Conservation (phyloP, 352 stramenopile genomes). For the Phytopythium mirpurense region DNA sequence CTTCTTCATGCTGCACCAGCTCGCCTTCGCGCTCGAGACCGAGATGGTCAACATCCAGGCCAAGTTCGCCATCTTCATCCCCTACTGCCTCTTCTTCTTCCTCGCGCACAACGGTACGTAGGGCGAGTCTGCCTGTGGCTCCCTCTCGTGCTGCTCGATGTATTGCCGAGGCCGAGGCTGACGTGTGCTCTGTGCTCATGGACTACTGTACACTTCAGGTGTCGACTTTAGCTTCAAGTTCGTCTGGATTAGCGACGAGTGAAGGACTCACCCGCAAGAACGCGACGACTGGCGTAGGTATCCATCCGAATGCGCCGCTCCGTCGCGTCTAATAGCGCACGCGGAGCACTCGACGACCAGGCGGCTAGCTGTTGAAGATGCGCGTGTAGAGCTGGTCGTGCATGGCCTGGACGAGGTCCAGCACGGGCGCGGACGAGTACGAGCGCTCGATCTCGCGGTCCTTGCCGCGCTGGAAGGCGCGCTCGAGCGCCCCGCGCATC, state of each 20-base stretch:
- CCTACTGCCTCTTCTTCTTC: slow-evolving; percentile 25
- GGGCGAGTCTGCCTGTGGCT: too few relatives aligned
- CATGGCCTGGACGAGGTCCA: slow-evolving; percentile 79
- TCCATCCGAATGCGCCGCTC: too few relatives aligned
- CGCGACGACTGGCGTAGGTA: too few relatives aligned
- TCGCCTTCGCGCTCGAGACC: slow-evolving; percentile 23
- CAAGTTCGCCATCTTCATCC: slow-evolving; percentile 21
- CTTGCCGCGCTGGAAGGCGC: slow-evolving; percentile 59
- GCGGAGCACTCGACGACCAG: too few relatives aligned
- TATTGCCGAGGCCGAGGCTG: too few relatives aligned
- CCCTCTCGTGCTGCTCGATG: too few relatives aligned
- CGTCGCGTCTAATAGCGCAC: too few relatives aligned
- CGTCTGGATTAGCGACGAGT: slow-evolving; percentile 6
- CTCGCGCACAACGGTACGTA: slow-evolving; percentile 18
- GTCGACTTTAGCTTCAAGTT: slow-evolving; percentile 20
- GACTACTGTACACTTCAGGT: too few relatives aligned
- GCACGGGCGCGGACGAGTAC: slow-evolving; percentile 71
- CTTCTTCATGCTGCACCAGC: slow-evolving; percentile 21
- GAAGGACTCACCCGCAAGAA: too few relatives aligned
- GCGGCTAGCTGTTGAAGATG: slow-evolving; percentile 75
- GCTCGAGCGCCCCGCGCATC: slow-evolving; percentile 36
- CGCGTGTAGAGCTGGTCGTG: slow-evolving; percentile 87
- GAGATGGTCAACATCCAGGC: slow-evolving; percentile 15
- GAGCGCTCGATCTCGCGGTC: slow-evolving; percentile 55
- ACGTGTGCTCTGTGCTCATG: too few relatives aligned